Evolutionary conservation across 2,329 filamentous ascomycete genomes (phyloP).

Genomic region (Pseudopyrenochaeta lycopersici): DNA sequence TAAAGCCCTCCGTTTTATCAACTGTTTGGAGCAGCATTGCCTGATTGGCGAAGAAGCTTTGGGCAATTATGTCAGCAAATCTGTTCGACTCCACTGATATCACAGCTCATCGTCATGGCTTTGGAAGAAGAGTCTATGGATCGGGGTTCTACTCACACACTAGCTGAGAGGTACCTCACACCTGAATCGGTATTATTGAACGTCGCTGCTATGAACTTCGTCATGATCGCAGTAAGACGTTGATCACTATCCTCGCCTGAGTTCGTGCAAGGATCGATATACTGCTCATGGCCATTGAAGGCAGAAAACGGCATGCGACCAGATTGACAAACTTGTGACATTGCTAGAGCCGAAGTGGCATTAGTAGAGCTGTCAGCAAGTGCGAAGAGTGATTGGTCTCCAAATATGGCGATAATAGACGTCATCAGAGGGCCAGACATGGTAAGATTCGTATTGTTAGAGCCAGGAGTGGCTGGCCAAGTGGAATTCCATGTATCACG

Average conservation of each 20-base stretch:
- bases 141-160: neutral
- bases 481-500: neutral
- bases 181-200: neutral
- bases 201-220: neutral
- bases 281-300: neutral
- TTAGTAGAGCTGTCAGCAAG: neutral
- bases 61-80: neutral
- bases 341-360: neutral
- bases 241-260: neutral
- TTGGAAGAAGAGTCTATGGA: no score
- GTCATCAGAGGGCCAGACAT: constrained; percentile 11
- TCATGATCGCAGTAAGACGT: neutral
- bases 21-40: constrained; percentile 9
- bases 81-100: no score
- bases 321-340: constrained; percentile 5
- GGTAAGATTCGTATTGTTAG: neutral
- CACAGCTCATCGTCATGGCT: no score
- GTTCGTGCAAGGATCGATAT: neutral
- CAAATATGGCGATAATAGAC: constrained; percentile 9
- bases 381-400: constrained; percentile 7
- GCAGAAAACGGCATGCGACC: constrained; percentile 9
- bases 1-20: constrained; percentile 3
- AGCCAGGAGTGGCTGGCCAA: neutral
- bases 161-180: neutral
- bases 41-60: constrained; percentile 8